These are phyloP conservation scores for Pseudogymnoascus destructans DNA, from an alignment of 2,329 filamentous ascomycete species.

Conservation along the genomic window DNA sequence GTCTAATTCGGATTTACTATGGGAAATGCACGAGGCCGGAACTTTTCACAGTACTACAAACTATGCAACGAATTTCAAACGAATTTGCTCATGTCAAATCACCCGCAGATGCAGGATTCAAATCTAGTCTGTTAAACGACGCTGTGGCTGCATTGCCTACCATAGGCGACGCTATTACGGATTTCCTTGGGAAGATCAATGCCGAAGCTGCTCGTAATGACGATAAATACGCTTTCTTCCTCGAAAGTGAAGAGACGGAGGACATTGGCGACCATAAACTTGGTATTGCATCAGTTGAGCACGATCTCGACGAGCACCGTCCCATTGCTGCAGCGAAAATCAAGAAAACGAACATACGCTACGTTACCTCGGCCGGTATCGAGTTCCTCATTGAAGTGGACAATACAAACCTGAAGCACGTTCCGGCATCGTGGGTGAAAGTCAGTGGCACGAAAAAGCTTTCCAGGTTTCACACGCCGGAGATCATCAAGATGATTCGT, in stretches of 20 bases:
- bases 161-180: conserved; percentile 59
- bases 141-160: conserved; percentile 64
- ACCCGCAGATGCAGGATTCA: conserved; percentile 57
- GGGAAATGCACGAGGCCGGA: conserved; percentile 88
- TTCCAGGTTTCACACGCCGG: conserved; percentile 86
- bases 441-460: conserved; percentile 88
- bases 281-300: conserved; percentile 81
- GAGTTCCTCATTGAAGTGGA: conserved; percentile 90
- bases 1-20: conserved; percentile 91
- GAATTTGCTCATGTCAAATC: conserved; percentile 59
- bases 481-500: conserved; percentile 67
- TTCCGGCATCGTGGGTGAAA: conserved; percentile 90
- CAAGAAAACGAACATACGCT: conserved; percentile 56
- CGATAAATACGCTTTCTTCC: conserved; percentile 91
- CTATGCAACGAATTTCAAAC: conserved; percentile 65
- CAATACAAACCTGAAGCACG: conserved; percentile 67
- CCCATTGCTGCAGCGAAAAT: conserved; percentile 57
- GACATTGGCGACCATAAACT: conserved; percentile 80
- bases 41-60: conserved; percentile 71
- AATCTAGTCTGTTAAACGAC: conserved; percentile 53
- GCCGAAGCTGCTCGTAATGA: conserved; percentile 67
- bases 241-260: conserved; percentile 75
- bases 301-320: conserved; percentile 71
- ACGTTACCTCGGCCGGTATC: conserved; percentile 76
- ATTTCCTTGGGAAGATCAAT: conserved; percentile 76